phyloP scores from a whole-genome alignment of 768 basidiomycete genomes.

The Calocera cornea region DNA sequence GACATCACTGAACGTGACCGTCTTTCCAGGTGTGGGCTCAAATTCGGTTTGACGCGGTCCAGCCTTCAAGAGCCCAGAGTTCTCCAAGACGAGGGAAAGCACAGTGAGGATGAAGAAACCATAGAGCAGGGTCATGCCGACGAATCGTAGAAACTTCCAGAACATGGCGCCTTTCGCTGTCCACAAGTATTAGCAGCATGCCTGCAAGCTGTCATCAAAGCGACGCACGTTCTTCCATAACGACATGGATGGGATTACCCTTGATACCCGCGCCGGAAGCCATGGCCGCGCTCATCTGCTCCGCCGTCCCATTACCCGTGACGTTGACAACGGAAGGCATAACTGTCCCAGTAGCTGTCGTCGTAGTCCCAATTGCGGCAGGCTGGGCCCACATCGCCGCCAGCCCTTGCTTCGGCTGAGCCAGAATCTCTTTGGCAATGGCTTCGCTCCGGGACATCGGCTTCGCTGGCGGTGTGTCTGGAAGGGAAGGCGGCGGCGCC shows the following conservation, averaged over 20 bases:
- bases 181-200: conserved; percentile 13
- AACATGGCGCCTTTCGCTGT: conserved; percentile 58
- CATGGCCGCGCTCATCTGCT: conserved; percentile 28
- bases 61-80: conserved; percentile 82
- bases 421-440: conserved; percentile 6
- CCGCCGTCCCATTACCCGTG: conserved; percentile 6
- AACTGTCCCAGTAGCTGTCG: conserved; percentile 10
- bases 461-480: neutral
- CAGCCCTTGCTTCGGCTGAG: conserved; percentile 24
- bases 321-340: conserved; percentile 10
- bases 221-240: conserved; percentile 64
- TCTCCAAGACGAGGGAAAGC: conserved; percentile 80
- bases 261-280: conserved; percentile 33
- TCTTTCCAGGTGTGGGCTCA: conserved; percentile 59
- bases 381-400: conserved; percentile 14
- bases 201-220: conserved; percentile 9
- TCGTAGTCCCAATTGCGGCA: neutral
- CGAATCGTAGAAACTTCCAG: conserved; percentile 47
- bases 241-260: conserved; percentile 59
- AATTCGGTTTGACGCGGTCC: conserved; percentile 72
- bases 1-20: conserved; percentile 85
- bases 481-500: conserved; percentile 20
- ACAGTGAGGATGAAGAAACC: conserved; percentile 54
- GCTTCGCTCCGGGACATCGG: conserved; percentile 8
- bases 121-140: conserved; percentile 38